Conservation (phyloP, 2,329 filamentous ascomycete species). For the Gnomoniopsis smithogilvyi region DNA sequence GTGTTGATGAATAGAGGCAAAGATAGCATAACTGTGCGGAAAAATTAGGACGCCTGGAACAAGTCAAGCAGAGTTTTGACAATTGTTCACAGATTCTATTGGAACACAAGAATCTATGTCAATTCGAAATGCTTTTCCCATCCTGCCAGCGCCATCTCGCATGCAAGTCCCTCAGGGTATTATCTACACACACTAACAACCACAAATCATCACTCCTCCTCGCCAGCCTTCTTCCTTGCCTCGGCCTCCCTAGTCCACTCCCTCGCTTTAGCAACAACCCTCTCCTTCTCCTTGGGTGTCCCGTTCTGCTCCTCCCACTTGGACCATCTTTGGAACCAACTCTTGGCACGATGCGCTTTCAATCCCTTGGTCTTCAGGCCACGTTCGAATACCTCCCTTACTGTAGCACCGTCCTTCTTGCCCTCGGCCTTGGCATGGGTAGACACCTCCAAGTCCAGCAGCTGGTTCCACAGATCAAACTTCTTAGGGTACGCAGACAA, state of each 20-base stretch:
- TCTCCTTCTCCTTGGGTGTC: conserved; percentile 65
- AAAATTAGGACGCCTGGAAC: too few species aligned
- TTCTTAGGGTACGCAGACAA: conserved; percentile 83
- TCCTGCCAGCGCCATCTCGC: neutral
- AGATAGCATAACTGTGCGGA: too few species aligned
- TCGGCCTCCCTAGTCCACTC: conserved; percentile 61
- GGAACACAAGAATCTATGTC: neutral
- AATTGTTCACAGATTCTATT: neutral
- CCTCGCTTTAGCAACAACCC: conserved; percentile 66
- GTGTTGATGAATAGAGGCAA: too few species aligned
- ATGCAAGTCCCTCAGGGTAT: neutral
- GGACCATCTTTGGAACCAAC: conserved; percentile 89
- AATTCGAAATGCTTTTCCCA: neutral
- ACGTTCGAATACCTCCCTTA: conserved; percentile 79
- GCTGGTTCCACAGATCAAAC: conserved; percentile 88
- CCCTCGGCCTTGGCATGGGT: conserved; percentile 56
- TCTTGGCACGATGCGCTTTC: conserved; percentile 79
- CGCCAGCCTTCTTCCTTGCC: conserved; percentile 32
- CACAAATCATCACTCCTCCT: conserved; percentile 26
- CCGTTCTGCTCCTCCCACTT: conserved; percentile 80
- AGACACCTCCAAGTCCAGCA: conserved; percentile 78
- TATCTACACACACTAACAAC: neutral
- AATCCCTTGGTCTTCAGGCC: conserved; percentile 66
- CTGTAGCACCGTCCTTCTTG: conserved; percentile 47
- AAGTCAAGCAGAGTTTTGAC: too few species aligned